A percentile compares a stretch with the other conserved stretches of the same genome.
These are phyloP conservation scores for Neofusicoccum sp. DNA, from an alignment of 2,329 filamentous ascomycete species.

Conservation along the genomic window DNA sequence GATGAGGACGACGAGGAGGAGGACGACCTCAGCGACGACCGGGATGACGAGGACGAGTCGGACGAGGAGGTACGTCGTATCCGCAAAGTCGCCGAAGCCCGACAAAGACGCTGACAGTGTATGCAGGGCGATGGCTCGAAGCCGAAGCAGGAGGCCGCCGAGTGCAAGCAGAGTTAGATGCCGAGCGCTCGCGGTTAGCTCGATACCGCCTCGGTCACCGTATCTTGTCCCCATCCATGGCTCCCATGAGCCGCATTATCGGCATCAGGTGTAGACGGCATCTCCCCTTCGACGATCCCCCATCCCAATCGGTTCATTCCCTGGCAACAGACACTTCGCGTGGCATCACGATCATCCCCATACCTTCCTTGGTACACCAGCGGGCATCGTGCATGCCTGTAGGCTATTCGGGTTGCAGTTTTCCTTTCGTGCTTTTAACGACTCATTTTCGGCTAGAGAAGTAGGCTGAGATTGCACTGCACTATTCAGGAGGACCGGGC, in stretches of 20 bases:
- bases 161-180: constrained; percentile 45
- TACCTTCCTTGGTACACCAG: constrained; percentile 12
- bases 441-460: constrained; percentile 16
- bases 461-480: constrained; percentile 19
- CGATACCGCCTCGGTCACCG: constrained; percentile 4
- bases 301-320: constrained; percentile 10
- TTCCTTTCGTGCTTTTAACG: constrained; percentile 17
- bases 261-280: constrained; percentile 19
- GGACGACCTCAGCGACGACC: constrained; percentile 77
- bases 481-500: constrained; percentile 19
- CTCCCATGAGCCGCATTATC: constrained; percentile 6
- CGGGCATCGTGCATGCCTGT: constrained; percentile 12
- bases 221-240: constrained; percentile 3
- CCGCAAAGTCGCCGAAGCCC: not conserved
- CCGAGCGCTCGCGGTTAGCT: not conserved
- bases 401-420: constrained; percentile 16
- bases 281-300: constrained; percentile 14
- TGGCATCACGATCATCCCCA: constrained; percentile 18
- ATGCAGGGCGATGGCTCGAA: constrained; percentile 42
- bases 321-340: constrained; percentile 16
- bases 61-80: constrained; percentile 32
- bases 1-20: constrained; percentile 94
- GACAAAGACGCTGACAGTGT: not conserved
- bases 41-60: constrained; percentile 65
- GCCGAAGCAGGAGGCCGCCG: constrained; percentile 45